A percentile compares a stretch with the other conserved stretches of the same genome.
phyloP scores from a whole-genome alignment of 2,329 filamentous ascomycete species.

The Coleophoma crateriformis region DNA sequence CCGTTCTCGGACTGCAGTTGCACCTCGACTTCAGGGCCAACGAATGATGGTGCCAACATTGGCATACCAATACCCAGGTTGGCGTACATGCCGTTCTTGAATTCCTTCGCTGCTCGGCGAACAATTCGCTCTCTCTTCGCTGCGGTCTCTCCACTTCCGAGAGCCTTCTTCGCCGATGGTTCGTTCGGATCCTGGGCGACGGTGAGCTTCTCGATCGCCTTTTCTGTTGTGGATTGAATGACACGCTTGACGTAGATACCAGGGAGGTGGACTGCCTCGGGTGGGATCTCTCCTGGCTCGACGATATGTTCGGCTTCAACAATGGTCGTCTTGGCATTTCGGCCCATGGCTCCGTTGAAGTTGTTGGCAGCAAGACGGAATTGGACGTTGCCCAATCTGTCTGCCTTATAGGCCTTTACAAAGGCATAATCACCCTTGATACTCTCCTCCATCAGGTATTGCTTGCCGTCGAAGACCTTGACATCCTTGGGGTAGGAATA shows the following conservation, averaged over 20 bases:
- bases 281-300: slow-evolving; percentile 79
- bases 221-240: slow-evolving; percentile 71
- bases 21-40: slow-evolving; percentile 73
- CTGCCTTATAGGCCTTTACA: slow-evolving; percentile 89
- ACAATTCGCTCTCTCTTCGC: slow-evolving; percentile 83
- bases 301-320: slow-evolving; percentile 92
- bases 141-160: slow-evolving; percentile 26
- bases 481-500: slow-evolving; percentile 81
- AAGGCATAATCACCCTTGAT: slow-evolving; percentile 91
- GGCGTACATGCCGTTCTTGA: slow-evolving; percentile 93
- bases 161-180: slow-evolving; percentile 21
- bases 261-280: slow-evolving; percentile 78
- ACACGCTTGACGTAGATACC: slow-evolving; percentile 91
- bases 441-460: slow-evolving; percentile 82
- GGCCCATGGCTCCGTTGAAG: slow-evolving; percentile 92
- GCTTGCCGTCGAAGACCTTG: slow-evolving; percentile 86
- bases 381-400: slow-evolving; percentile 85
- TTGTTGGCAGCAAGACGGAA: slow-evolving; percentile 85
- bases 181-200: slow-evolving; percentile 54
- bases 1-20: slow-evolving; percentile 79
- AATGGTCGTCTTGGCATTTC: slow-evolving; percentile 85
- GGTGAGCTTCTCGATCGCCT: slow-evolving; percentile 82
- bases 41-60: slow-evolving; percentile 82
- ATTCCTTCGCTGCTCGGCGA: slow-evolving; percentile 78
- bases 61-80: slow-evolving; percentile 93